Conservation (phyloP, 1,139 yeast species). For the Meyerozyma smithsonii region DNA sequence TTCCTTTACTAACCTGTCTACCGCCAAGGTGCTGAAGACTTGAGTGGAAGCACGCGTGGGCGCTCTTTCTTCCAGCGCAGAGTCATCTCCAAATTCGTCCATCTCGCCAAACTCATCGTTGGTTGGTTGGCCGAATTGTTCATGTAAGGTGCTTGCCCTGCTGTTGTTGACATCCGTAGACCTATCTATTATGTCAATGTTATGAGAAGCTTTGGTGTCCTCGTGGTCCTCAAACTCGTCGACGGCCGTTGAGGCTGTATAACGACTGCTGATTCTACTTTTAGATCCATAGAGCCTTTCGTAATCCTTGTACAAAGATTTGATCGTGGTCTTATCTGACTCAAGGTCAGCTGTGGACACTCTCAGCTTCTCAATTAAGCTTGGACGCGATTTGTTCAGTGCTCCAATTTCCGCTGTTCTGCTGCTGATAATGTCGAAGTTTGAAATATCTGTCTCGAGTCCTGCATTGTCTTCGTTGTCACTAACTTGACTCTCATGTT, state of each 20-base stretch:
- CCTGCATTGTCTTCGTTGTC: constrained; percentile 6
- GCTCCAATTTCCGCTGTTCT: constrained; percentile 30
- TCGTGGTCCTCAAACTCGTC: neutral
- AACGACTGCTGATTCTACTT: constrained; percentile 1
- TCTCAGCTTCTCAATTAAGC: constrained; percentile 19
- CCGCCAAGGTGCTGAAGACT: constrained; percentile 22
- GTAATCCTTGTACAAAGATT: constrained; percentile 21
- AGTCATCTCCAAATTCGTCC: constrained; percentile 5
- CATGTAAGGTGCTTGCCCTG: constrained; percentile 1
- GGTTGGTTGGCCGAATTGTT: neutral
- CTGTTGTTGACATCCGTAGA: neutral
- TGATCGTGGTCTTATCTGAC: constrained; percentile 10
- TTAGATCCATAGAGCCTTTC: constrained; percentile 13
- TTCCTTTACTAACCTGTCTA: constrained; percentile 1
- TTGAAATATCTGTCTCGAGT: constrained; percentile 23
- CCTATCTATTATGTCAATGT: constrained; percentile 13
- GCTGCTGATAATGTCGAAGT: constrained; percentile 28
- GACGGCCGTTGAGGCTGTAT: neutral
- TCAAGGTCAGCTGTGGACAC: too few species aligned
- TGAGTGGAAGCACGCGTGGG: constrained; percentile 22
- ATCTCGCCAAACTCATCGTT: constrained; percentile 6
- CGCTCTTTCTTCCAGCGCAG: constrained; percentile 10
- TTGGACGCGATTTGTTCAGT: constrained; percentile 20
- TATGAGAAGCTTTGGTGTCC: constrained; percentile 2
- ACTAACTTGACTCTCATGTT: constrained; percentile 21